A percentile compares a stretch with the other conserved stretches of the same genome.
These are phyloP conservation scores for Phenoliferia sp. DNA, from an alignment of 1,284 basidiomycete species.

Conservation along the genomic window DNA sequence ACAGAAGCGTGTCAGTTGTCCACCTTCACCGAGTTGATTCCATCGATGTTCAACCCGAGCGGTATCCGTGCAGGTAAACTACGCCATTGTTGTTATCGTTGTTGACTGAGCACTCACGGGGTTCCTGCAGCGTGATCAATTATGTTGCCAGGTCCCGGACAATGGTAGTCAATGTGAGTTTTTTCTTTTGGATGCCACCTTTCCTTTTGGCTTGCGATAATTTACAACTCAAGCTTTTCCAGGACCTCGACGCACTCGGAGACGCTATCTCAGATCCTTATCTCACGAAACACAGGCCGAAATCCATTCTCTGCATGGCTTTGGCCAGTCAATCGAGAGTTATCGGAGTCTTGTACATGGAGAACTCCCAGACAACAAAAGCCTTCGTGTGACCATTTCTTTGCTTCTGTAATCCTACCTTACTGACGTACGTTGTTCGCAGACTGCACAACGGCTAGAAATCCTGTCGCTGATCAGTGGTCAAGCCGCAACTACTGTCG, in stretches of 20 bases:
- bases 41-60: slow-evolving; percentile 19
- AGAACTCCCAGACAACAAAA: slow-evolving; percentile 25
- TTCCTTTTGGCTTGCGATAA: too few species aligned
- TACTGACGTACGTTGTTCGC: background rate
- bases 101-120: background rate
- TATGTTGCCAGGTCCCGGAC: slow-evolving; percentile 20
- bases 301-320: slow-evolving; percentile 26
- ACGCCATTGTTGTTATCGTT: too few species aligned
- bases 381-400: slow-evolving; percentile 16
- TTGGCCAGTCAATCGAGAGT: slow-evolving; percentile 22
- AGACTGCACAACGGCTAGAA: slow-evolving; percentile 29
- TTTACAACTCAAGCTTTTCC: too few species aligned
- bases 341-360: slow-evolving; percentile 28
- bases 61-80: background rate
- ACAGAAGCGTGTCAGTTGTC: too few species aligned
- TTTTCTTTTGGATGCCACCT: too few species aligned
- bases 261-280: slow-evolving; percentile 17
- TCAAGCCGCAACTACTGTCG: slow-evolving; percentile 26
- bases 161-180: slow-evolving; percentile 15
- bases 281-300: slow-evolving; percentile 9
- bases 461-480: slow-evolving; percentile 29
- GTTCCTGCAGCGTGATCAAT: slow-evolving; percentile 27
- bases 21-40: slow-evolving; percentile 24
- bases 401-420: background rate
- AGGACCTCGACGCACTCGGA: slow-evolving; percentile 19